phyloP scores from a whole-genome alignment of 495 filamentous ascomycete genomes.

The Aspergillus ellipticus region DNA sequence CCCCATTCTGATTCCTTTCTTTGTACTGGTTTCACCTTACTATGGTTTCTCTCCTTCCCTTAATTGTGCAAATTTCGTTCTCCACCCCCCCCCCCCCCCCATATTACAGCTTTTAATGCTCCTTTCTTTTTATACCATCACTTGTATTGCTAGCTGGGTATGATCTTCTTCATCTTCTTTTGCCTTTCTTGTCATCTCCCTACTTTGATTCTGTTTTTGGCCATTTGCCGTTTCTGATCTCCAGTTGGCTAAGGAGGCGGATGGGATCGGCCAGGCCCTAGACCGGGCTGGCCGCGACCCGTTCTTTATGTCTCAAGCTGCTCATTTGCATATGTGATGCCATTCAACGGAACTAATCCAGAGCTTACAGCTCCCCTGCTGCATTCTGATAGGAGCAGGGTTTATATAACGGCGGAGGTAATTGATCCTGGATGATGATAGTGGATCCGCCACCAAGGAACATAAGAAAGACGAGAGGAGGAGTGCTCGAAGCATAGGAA shows the following conservation, averaged over 20 bases:
- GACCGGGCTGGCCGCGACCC: conserved; percentile 23
- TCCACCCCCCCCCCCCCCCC: conserved; percentile 20
- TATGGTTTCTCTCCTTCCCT: conserved; percentile 1
- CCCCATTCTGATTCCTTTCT: conserved; percentile 27
- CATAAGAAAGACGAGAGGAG: conserved; percentile 12
- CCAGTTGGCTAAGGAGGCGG: conserved; percentile 15
- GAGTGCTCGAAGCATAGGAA: conserved; percentile 10
- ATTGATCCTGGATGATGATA: conserved; percentile 10
- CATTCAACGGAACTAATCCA: conserved; percentile 19
- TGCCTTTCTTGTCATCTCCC: conserved; percentile 14
- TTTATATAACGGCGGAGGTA: conserved; percentile 14
- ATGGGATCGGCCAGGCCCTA: conserved; percentile 21
- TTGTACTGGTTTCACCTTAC: conserved; percentile 17
- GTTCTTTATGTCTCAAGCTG: conserved; percentile 18
- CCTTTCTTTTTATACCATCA: conserved; percentile 28
- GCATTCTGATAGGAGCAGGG: conserved; percentile 10
- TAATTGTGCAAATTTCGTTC: conserved; percentile 22
- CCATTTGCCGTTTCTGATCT: conserved; percentile 15
- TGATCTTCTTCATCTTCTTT: conserved; percentile 29
- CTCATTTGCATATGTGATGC: conserved; percentile 25
- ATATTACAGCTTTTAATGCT: conserved; percentile 29
- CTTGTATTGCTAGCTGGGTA: conserved; percentile 47
- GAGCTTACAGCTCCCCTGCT: conserved; percentile 15
- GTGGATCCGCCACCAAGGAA: conserved; percentile 11
- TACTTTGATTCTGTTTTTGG: conserved; percentile 15